phyloP scores from a whole-genome alignment of 2,329 filamentous ascomycete species.

The Apiospora arundinis region DNA sequence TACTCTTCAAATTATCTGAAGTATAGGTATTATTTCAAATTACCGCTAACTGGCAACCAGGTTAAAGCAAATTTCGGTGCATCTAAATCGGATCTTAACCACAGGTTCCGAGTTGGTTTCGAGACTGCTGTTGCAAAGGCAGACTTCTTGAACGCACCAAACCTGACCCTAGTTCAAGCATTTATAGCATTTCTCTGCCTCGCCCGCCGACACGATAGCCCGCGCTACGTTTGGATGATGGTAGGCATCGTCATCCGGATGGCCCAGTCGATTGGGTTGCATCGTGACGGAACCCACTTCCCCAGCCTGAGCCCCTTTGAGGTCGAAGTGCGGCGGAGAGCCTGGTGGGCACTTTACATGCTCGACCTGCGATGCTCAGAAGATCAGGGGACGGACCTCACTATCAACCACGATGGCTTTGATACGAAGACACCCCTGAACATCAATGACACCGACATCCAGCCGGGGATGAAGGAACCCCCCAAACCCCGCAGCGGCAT shows the following conservation, averaged over 20 bases:
- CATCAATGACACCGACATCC: conserved; percentile 55
- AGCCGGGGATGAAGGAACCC: conserved; percentile 40
- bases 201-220: conserved; percentile 53
- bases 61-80: conserved; percentile 44
- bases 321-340: conserved; percentile 62
- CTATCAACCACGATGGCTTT: conserved; percentile 58
- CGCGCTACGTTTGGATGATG: conserved; percentile 59
- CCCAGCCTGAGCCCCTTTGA: conserved; percentile 61
- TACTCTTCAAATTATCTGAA: not conserved
- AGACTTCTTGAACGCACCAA: conserved; percentile 55
- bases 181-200: conserved; percentile 57
- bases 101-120: conserved; percentile 49
- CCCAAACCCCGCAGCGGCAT: conserved; percentile 48
- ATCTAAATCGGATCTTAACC: conserved; percentile 45
- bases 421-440: conserved; percentile 62
- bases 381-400: conserved; percentile 67
- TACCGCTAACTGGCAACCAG: conserved; percentile 25
- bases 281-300: conserved; percentile 63
- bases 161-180: conserved; percentile 58
- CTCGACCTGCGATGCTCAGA: conserved; percentile 67
- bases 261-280: conserved; percentile 64
- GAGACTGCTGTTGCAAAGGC: conserved; percentile 56
- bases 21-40: conserved; percentile 20
- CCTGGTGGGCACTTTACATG: conserved; percentile 67
- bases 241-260: conserved; percentile 64